These are phyloP conservation scores for Xylaria digitata DNA, from an alignment of 2,329 filamentous ascomycete genomes.

Conservation along the genomic window DNA sequence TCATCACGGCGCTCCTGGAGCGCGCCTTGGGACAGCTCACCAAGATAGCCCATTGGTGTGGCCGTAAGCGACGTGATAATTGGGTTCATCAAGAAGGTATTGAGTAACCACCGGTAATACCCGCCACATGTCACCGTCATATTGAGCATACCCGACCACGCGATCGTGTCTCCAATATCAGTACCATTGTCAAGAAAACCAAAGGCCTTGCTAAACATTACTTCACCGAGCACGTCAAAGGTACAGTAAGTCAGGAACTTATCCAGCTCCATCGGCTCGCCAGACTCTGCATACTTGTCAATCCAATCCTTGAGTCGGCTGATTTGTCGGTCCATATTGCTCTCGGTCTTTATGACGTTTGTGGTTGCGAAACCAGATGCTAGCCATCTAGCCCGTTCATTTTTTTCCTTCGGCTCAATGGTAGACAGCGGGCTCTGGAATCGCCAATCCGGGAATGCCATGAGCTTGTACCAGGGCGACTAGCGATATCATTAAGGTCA, in stretches of 20 bases:
- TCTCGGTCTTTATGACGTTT: constrained; percentile 46
- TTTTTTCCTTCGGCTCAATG: constrained; percentile 52
- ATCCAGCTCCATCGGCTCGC: constrained; percentile 37
- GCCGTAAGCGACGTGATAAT: constrained; percentile 16
- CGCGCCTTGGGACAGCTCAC: constrained; percentile 20
- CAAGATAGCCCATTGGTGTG: constrained; percentile 25
- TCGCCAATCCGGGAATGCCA: constrained; percentile 54
- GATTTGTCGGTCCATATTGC: constrained; percentile 37
- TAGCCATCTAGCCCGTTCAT: constrained; percentile 50
- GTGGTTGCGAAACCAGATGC: constrained; percentile 50
- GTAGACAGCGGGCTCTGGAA: constrained; percentile 56
- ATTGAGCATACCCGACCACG: constrained; percentile 17
- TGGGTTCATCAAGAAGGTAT: constrained; percentile 39
- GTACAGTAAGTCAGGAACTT: constrained; percentile 46
- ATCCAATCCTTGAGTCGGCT: constrained; percentile 39
- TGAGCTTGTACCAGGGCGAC: constrained; percentile 50
- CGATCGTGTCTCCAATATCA: constrained; percentile 46
- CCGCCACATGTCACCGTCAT: constrained; percentile 23
- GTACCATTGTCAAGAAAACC: constrained; percentile 47
- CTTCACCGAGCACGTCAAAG: constrained; percentile 50
- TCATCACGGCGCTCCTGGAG: constrained; percentile 33
- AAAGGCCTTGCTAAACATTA: constrained; percentile 49
- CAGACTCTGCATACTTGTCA: constrained; percentile 34
- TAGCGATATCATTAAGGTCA: constrained; percentile 30
- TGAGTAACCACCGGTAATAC: constrained; percentile 33